These are phyloP conservation scores for Lactarius psammicola DNA, from an alignment of 768 basidiomycete genomes.

Conservation along the genomic window DNA sequence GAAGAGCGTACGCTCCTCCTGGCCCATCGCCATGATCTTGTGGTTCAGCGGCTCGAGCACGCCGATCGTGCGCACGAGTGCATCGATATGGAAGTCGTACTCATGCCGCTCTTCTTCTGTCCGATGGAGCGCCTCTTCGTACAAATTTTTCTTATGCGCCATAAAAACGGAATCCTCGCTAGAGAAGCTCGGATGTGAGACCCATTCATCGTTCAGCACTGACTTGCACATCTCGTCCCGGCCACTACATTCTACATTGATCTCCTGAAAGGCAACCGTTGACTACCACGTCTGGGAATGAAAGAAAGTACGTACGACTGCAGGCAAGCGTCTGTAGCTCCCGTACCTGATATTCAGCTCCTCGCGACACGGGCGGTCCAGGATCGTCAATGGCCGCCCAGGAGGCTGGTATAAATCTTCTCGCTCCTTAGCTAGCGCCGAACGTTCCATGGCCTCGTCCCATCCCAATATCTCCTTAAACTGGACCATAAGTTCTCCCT, in stretches of 20 bases:
- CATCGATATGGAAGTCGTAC: constrained; percentile 98
- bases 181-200: constrained; percentile 94
- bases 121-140: constrained; percentile 94
- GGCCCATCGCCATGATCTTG: constrained; percentile 75
- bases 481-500: constrained; percentile 74
- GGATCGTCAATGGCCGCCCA: constrained; percentile 32
- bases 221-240: constrained; percentile 96
- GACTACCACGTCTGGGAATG: constrained; percentile 13
- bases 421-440: constrained; percentile 33
- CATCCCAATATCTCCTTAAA: constrained; percentile 87
- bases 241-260: constrained; percentile 85
- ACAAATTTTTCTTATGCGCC: constrained; percentile 90
- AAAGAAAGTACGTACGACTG: constrained; percentile 54
- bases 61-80: constrained; percentile 85
- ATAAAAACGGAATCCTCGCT: constrained; percentile 92
- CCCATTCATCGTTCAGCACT: constrained; percentile 98
- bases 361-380: constrained; percentile 50
- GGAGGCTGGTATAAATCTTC: constrained; percentile 31
- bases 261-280: constrained; percentile 55
- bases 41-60: constrained; percentile 89
- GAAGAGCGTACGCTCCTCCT: constrained; percentile 77
- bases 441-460: constrained; percentile 63
- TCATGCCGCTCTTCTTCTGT: constrained; percentile 98
- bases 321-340: constrained; percentile 85
- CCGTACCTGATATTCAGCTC: constrained; percentile 76